Evolutionary conservation across 148 eudicot genomes (phyloP).

Genomic region (Simmondsia chinensis): DNA sequence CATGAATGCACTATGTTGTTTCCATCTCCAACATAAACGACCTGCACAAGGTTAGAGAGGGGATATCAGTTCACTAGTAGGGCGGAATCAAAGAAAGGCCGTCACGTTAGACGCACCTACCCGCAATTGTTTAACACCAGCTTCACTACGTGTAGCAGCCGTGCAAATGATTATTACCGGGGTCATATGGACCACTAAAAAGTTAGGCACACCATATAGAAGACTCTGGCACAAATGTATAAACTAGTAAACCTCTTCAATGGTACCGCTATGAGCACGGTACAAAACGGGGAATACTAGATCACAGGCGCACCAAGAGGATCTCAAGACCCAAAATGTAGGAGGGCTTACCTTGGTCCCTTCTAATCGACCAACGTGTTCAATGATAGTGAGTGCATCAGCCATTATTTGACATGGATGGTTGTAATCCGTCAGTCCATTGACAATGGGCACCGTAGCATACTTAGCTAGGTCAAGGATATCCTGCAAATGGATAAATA

Average conservation of each 20-base stretch:
- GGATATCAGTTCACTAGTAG: background rate
- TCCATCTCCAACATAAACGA: conserved; percentile 98
- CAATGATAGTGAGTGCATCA: conserved; percentile 92
- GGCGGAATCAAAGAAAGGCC: background rate
- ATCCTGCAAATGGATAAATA: conserved; percentile 44
- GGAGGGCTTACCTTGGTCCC: conserved; percentile 69
- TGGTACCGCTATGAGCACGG: no score
- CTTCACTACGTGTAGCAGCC: no score
- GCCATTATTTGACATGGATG: conserved; percentile 99
- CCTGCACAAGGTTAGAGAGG: conserved; percentile 30
- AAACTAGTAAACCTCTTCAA: no score
- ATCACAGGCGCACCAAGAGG: no score
- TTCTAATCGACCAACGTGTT: conserved; percentile 77
- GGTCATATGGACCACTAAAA: no score
- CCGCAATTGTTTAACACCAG: no score
- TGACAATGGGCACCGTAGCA: conserved; percentile 75
- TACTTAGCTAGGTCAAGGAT: conserved; percentile 81
- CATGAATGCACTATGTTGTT: conserved; percentile 91
- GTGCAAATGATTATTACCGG: no score
- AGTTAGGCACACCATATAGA: no score
- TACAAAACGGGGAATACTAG: no score
- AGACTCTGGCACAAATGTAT: no score
- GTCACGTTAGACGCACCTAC: background rate
- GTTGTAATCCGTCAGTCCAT: conserved; percentile 90
- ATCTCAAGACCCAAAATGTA: no score